A percentile compares a stretch with the other conserved stretches of the same genome.
Evolutionary conservation across 2,329 filamentous ascomycete genomes (phyloP).

Genomic region (Zalaria sp.): DNA sequence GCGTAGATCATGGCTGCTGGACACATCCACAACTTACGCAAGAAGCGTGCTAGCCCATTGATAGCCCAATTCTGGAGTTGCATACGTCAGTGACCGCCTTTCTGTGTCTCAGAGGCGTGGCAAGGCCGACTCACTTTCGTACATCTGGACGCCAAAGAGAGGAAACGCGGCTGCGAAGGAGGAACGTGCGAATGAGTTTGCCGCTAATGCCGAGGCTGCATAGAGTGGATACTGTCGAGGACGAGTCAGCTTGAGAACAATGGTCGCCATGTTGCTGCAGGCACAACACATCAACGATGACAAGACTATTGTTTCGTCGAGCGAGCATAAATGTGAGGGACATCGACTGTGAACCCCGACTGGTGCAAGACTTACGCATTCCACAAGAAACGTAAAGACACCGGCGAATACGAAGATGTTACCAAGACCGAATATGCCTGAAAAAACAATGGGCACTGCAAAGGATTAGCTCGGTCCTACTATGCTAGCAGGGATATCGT

Average conservation of each 20-base stretch:
- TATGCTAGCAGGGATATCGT: slow-evolving; percentile 8
- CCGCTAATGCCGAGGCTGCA: slow-evolving; percentile 34
- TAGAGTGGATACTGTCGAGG: slow-evolving; percentile 30
- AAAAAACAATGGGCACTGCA: slow-evolving; percentile 35
- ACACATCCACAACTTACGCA: slow-evolving; percentile 11
- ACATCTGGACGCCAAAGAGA: slow-evolving; percentile 37
- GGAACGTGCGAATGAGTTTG: slow-evolving; percentile 35
- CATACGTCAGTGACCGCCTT: slow-evolving; percentile 28
- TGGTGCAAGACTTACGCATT: slow-evolving; percentile 26
- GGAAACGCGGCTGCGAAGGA: slow-evolving; percentile 34
- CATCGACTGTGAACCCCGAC: too few species aligned
- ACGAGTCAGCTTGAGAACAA: slow-evolving; percentile 1
- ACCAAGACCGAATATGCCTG: slow-evolving; percentile 29
- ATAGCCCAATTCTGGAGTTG: slow-evolving; percentile 27
- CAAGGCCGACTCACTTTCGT: slow-evolving; percentile 27
- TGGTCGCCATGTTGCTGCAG: slow-evolving; percentile 1
- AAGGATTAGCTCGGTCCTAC: not conserved
- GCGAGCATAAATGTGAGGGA: too few species aligned
- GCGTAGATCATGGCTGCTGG: slow-evolving; percentile 2
- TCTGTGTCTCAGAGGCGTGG: slow-evolving; percentile 1
- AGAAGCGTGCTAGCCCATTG: slow-evolving; percentile 36
- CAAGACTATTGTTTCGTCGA: too few species aligned
- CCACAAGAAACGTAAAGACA: slow-evolving; percentile 77
- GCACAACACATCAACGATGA: too few species aligned
- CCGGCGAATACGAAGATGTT: slow-evolving; percentile 63